Percentiles rank a stretch among this genome's conserved stretches.
Evolutionary conservation across 2,329 filamentous ascomycete genomes (phyloP).

Genomic region (Diaporthe destruens): DNA sequence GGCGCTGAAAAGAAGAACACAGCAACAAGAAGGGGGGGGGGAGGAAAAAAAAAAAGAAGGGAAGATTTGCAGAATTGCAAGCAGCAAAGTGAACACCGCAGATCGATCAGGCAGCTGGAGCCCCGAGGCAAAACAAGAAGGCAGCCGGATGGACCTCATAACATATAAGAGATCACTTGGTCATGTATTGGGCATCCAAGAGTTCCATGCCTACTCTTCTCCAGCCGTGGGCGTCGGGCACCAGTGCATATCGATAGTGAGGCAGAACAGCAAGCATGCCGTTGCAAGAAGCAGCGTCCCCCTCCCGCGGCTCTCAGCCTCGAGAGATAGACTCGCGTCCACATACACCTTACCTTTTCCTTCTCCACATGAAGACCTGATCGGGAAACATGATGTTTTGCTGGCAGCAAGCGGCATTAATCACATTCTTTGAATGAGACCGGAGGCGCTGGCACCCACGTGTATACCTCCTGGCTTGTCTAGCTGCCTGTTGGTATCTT

Average conservation of each 20-base stretch:
- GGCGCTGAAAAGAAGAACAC: neutral
- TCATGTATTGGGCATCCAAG: neutral
- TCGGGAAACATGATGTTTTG: neutral
- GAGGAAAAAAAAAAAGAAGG: too few species aligned
- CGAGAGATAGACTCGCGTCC: too few species aligned
- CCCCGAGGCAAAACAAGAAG: constrained; percentile 19
- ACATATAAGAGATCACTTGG: neutral
- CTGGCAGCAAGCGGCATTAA: constrained; percentile 27
- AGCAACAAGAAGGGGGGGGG: too few species aligned
- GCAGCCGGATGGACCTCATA: constrained; percentile 28
- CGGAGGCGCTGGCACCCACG: neutral
- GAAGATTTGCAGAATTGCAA: neutral
- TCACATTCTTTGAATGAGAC: neutral
- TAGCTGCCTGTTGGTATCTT: constrained; percentile 18
- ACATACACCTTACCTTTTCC: neutral
- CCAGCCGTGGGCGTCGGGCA: constrained; percentile 19
- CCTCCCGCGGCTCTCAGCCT: too few species aligned
- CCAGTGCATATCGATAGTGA: constrained; percentile 21
- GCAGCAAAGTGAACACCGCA: neutral
- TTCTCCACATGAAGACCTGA: neutral
- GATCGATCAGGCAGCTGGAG: constrained; percentile 9
- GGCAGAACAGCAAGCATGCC: neutral
- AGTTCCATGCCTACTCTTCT: neutral
- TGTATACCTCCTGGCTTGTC: neutral
- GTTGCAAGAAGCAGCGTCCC: too few species aligned